phyloP scores from a whole-genome alignment of 495 filamentous ascomycete genomes.

The Penicillium psychrofluorescens region DNA sequence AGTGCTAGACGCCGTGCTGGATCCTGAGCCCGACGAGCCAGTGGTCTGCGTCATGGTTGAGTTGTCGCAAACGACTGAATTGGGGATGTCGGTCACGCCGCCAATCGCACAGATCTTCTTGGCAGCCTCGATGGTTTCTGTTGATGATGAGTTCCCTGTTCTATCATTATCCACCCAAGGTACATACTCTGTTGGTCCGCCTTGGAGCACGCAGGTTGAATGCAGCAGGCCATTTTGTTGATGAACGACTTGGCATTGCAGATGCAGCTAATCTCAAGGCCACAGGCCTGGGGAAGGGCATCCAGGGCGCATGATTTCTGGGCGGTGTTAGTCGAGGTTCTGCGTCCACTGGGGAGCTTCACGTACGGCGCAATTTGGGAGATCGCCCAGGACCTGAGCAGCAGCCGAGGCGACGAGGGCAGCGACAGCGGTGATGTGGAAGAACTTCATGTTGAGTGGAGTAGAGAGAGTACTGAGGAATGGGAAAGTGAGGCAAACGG shows the following conservation, averaged over 20 bases:
- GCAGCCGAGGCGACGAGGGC: slow-evolving; percentile 24
- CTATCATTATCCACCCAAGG: no score
- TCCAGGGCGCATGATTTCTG: slow-evolving; percentile 49
- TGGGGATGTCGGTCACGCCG: slow-evolving; percentile 34
- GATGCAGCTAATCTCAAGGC: slow-evolving; percentile 58
- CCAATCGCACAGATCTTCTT: slow-evolving; percentile 39
- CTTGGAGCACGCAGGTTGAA: slow-evolving; percentile 44
- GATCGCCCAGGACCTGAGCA: slow-evolving; percentile 31
- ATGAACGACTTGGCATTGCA: slow-evolving; percentile 57
- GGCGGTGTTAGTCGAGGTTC: background rate
- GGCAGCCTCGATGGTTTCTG: slow-evolving; percentile 46
- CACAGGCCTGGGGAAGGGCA: slow-evolving; percentile 45
- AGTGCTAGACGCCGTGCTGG: background rate
- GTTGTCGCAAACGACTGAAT: no score
- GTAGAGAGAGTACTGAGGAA: background rate
- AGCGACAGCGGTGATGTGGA: slow-evolving; percentile 18
- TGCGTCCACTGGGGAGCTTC: background rate
- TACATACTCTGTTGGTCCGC: slow-evolving; percentile 50
- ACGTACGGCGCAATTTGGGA: slow-evolving; percentile 46
- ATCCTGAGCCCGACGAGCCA: background rate
- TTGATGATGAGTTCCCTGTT: background rate
- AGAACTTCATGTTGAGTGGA: slow-evolving; percentile 31
- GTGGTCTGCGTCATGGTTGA: slow-evolving; percentile 3
- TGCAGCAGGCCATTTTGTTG: slow-evolving; percentile 57
- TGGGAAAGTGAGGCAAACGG: background rate